Base-by-base conservation (phyloP, 2,329 filamentous ascomycete species). In the Huntiella savannae region DNA sequence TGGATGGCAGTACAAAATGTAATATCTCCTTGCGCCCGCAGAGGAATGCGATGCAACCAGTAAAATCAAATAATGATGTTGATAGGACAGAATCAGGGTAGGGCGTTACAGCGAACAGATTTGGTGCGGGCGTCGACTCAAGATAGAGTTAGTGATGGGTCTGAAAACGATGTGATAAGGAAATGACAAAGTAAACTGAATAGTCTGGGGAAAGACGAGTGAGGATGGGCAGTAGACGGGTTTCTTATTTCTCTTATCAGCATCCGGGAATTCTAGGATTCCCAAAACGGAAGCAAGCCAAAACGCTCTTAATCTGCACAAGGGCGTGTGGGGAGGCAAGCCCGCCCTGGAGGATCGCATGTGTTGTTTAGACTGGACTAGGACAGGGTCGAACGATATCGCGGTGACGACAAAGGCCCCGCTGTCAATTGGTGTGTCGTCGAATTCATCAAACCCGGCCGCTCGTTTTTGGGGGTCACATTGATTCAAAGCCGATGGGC, bases 151-250 rank as follows among this genome's bases (percentile, higher is more conserved):
- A 33, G 33, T 45, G 42, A 37, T 49, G 33, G 15, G n/a, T 33
- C 16, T 22, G 33, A 33, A 49, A 43, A 49, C 28, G n/a, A 49
- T 42, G 34, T 45, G 42, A 49, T 46, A 49, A 49, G 47, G 40
- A 39, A 28, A 28, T 28, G 22, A 16, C 34, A 34, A 43, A 19
- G 16, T 12, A 16, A 34, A 43, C 32, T 32, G 15, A 15, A 33
- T 15, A 43, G 17, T 34, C 28, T 8, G 22, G 12, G 40, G 28
- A 16, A 33, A 43, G 28, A 34, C 28, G 28, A 43, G 22, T 43
- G 40, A 33, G 40, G 13, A 43, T 43, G 40, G 40, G n/a, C 8
- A 28, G 22, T 28, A 28, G 22, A 28, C 22, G 22, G 28, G 15
- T 43, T 17, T 43, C 40, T 41, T 33, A 33, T 46, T 46, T 43